Percentiles rank a stretch among this genome's conserved stretches.
Conservation (phyloP, 768 basidiomycete species). For the Clitopilus passeckerianus region DNA sequence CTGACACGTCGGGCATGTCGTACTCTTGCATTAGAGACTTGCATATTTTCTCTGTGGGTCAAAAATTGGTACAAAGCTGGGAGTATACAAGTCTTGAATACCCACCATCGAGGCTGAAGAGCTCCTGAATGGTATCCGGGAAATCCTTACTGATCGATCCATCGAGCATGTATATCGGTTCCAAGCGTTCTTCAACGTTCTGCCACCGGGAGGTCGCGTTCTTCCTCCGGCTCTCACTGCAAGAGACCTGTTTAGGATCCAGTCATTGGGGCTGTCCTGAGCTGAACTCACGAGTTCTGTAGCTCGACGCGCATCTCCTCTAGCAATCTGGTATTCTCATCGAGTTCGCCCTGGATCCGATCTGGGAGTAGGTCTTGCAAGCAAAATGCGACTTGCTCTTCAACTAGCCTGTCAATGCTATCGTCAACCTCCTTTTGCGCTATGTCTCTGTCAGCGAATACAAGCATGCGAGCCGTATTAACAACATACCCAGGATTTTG, state of each 20-base stretch:
- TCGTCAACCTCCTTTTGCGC: slow-evolving; percentile 43
- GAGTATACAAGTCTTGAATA: neutral
- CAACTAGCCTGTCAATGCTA: slow-evolving; percentile 46
- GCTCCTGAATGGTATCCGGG: slow-evolving; percentile 43
- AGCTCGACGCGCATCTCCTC: slow-evolving; percentile 40
- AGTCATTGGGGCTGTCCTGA: no score
- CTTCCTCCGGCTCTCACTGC: slow-evolving; percentile 52
- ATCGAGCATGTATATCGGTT: slow-evolving; percentile 41
- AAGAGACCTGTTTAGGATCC: neutral
- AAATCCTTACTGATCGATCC: slow-evolving; percentile 43
- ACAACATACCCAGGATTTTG: slow-evolving; percentile 34
- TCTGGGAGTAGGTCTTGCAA: slow-evolving; percentile 42
- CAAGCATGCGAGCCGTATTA: neutral
- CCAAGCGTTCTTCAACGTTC: slow-evolving; percentile 33
- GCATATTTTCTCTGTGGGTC: slow-evolving; percentile 22
- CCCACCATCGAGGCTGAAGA: slow-evolving; percentile 52
- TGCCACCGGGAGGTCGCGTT: slow-evolving; percentile 43
- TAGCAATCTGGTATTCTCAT: slow-evolving; percentile 36
- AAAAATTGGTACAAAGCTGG: neutral
- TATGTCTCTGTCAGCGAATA: slow-evolving; percentile 12
- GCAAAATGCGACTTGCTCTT: slow-evolving; percentile 42
- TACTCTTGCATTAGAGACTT: slow-evolving; percentile 34
- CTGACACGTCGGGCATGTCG: slow-evolving; percentile 27
- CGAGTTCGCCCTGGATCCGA: slow-evolving; percentile 43
- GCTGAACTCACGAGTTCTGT: slow-evolving; percentile 51